phyloP scores from a whole-genome alignment of 495 filamentous ascomycete genomes.

The Clohesyomyces aquaticus region DNA sequence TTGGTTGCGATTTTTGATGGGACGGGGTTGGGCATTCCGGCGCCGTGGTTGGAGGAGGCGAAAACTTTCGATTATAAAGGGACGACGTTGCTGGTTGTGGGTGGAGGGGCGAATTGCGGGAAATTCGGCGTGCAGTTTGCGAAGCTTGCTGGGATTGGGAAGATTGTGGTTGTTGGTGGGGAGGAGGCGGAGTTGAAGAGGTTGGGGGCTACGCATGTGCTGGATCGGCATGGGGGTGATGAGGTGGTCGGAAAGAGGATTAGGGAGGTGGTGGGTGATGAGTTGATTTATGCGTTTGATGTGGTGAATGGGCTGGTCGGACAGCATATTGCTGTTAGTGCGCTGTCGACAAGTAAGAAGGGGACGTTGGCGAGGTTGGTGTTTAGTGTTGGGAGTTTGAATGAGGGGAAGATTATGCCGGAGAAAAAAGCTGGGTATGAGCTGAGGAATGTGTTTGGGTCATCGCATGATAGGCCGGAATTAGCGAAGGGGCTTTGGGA shows the following conservation, averaged over 20 bases:
- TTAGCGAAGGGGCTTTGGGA: conserved; percentile 36
- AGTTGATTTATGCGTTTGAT: conserved; percentile 46
- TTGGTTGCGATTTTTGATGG: conserved; percentile 43
- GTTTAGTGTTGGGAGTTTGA: conserved; percentile 21
- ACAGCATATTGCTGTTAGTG: conserved; percentile 40
- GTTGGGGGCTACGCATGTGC: conserved; percentile 38
- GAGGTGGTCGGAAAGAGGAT: conserved; percentile 39
- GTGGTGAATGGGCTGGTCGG: conserved; percentile 33
- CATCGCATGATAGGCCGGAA: conserved; percentile 6
- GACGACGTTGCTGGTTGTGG: conserved; percentile 43
- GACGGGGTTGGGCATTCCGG: conserved; percentile 32
- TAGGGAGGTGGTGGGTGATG: conserved; percentile 44
- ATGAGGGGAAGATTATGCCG: conserved; percentile 21
- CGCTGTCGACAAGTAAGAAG: conserved; percentile 42
- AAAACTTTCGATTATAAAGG: conserved; percentile 38
- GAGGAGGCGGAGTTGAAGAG: conserved; percentile 23
- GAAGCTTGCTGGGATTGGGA: conserved; percentile 40
- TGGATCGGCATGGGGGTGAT: conserved; percentile 37
- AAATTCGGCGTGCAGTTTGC: conserved; percentile 28
- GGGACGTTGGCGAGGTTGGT: conserved; percentile 43
- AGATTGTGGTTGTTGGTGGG: conserved; percentile 40
- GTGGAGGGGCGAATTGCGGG: conserved; percentile 41
- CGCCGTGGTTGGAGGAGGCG: conserved; percentile 21
- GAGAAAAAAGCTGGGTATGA: conserved; percentile 44
- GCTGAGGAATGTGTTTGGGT: conserved; percentile 17